A percentile compares a stretch with the other conserved stretches of the same genome.
phyloP scores from a whole-genome alignment of 1,139 yeast species.

The Suhomyces chickasaworum region DNA sequence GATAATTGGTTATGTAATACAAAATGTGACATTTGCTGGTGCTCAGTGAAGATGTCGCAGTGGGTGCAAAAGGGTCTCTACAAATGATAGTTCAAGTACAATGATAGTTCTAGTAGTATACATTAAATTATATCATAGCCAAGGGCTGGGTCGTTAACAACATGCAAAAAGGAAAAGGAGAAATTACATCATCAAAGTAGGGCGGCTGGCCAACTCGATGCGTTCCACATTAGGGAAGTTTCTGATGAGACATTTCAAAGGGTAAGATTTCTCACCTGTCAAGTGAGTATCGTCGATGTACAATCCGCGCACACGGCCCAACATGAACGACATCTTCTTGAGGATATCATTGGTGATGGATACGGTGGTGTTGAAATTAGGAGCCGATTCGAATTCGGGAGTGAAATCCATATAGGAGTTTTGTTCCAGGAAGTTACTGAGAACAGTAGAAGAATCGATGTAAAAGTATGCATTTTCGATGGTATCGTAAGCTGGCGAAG shows the following conservation, averaged over 20 bases:
- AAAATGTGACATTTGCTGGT: too few species aligned
- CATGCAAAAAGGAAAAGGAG: not conserved
- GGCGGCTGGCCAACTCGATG: slow-evolving; percentile 32
- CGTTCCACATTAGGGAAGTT: slow-evolving; percentile 40
- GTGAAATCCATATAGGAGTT: slow-evolving; percentile 8
- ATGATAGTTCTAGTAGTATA: not conserved
- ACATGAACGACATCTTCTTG: slow-evolving; percentile 38
- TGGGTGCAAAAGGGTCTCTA: not conserved
- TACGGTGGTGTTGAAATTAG: slow-evolving; percentile 31
- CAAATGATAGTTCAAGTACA: too few species aligned
- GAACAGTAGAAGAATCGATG: slow-evolving; percentile 34
- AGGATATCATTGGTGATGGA: slow-evolving; percentile 40
- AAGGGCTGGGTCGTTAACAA: not conserved
- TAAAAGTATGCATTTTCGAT: slow-evolving; percentile 37
- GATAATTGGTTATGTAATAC: too few species aligned
- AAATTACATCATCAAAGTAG: slow-evolving; percentile 6
- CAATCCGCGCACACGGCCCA: slow-evolving; percentile 35
- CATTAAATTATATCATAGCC: not conserved
- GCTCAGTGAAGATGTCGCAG: too few species aligned
- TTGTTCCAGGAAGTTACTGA: not conserved
- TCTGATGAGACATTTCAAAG: slow-evolving; percentile 33
- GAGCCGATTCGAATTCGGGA: slow-evolving; percentile 10
- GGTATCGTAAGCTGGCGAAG: slow-evolving; percentile 15
- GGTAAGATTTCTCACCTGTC: slow-evolving; percentile 36
- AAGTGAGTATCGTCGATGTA: slow-evolving; percentile 39